These are phyloP conservation scores for Quaeritorhiza haematococci DNA, from an alignment of 371 early-diverging fungal species.

Conservation along the genomic window DNA sequence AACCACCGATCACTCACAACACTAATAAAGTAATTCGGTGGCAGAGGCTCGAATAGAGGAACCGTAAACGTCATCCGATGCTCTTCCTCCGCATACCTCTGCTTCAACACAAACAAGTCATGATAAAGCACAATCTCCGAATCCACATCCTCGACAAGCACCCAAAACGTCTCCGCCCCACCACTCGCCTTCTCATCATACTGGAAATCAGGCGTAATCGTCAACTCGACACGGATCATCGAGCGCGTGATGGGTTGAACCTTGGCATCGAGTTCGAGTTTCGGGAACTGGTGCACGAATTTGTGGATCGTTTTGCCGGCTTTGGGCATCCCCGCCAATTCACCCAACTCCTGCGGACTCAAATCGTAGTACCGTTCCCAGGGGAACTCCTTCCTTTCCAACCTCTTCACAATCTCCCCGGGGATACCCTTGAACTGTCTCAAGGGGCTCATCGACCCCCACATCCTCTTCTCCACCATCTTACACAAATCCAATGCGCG, in stretches of 20 bases:
- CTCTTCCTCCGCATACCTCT: slow-evolving; percentile 39
- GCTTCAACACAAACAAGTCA: slow-evolving; percentile 81
- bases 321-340: slow-evolving; percentile 80
- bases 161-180: slow-evolving; percentile 85
- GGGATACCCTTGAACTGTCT: slow-evolving; percentile 84
- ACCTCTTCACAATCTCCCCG: slow-evolving; percentile 73
- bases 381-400: slow-evolving; percentile 91
- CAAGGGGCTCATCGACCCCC: slow-evolving; percentile 91
- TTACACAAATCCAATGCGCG: slow-evolving; percentile 85
- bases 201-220: slow-evolving; percentile 86
- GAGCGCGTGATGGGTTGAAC: slow-evolving; percentile 92
- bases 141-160: slow-evolving; percentile 90
- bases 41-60: slow-evolving; percentile 87
- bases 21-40: slow-evolving; percentile 92
- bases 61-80: slow-evolving; percentile 77
- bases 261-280: slow-evolving; percentile 78
- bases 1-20: slow-evolving; percentile 94
- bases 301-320: slow-evolving; percentile 83
- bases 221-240: slow-evolving; percentile 81
- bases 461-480: slow-evolving; percentile 87
- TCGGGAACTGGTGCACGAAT: slow-evolving; percentile 88
- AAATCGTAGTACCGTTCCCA: slow-evolving; percentile 92
- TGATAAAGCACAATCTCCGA: slow-evolving; percentile 81
- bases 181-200: slow-evolving; percentile 83
- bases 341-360: slow-evolving; percentile 85